Percentiles rank a stretch among this genome's conserved stretches.
phyloP scores from a whole-genome alignment of 352 stramenopile genomes.

The Pythium insidiosum region DNA sequence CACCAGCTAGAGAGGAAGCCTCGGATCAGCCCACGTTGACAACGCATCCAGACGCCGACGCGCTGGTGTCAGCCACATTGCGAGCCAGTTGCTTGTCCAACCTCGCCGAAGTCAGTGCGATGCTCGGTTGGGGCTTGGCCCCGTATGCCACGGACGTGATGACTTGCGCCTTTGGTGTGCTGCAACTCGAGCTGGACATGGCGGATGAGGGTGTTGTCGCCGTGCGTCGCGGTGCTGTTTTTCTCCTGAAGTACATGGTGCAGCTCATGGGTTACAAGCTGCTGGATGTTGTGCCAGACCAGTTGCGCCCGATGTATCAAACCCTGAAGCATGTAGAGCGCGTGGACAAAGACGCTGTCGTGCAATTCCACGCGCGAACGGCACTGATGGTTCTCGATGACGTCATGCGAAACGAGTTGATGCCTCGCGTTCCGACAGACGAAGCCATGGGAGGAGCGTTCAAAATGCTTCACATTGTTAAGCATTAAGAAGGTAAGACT shows the following conservation, averaged over 20 bases:
- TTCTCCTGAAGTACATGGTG: constrained; percentile 68
- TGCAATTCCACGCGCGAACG: constrained; percentile 54
- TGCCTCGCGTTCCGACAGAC: constrained; percentile 34
- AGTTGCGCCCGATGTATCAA: constrained; percentile 68
- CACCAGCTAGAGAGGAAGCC: background rate
- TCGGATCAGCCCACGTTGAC: background rate
- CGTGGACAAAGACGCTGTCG: constrained; percentile 52
- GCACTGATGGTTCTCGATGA: constrained; percentile 41
- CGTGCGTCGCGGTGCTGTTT: constrained; percentile 68
- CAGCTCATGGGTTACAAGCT: constrained; percentile 71
- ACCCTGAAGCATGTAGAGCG: constrained; percentile 63
- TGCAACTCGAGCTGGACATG: constrained; percentile 59
- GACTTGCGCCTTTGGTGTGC: constrained; percentile 68
- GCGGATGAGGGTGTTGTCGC: constrained; percentile 26
- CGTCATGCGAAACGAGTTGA: constrained; percentile 73
- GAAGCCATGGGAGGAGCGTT: constrained; percentile 22
- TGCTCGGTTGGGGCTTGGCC: constrained; percentile 66
- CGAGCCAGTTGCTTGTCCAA: constrained; percentile 85
- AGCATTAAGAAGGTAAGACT: constrained; percentile 11
- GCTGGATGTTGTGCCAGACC: constrained; percentile 61
- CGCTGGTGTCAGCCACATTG: constrained; percentile 46
- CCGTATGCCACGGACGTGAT: constrained; percentile 71
- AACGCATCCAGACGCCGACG: background rate
- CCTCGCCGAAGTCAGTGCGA: constrained; percentile 67
- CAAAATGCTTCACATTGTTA: constrained; percentile 45